These are phyloP conservation scores for Agroathelia rolfsii DNA, from an alignment of 1,284 basidiomycete species.

Conservation along the genomic window DNA sequence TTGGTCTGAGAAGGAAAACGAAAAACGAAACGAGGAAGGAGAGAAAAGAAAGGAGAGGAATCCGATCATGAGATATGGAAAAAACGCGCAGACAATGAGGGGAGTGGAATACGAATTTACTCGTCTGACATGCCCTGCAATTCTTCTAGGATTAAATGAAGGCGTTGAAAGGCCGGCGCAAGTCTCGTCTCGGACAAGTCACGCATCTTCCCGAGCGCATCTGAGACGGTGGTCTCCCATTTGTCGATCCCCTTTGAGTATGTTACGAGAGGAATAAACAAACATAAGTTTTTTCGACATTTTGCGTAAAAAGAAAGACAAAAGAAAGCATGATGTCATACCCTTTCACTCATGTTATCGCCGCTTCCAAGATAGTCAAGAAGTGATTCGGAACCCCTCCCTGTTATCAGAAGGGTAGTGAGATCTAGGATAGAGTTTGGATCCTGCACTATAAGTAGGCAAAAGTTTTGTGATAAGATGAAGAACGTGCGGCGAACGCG, in stretches of 20 bases:
- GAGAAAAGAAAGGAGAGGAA: slow-evolving; percentile 9
- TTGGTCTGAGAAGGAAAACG: slow-evolving; percentile 28
- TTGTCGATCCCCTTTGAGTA: slow-evolving; percentile 55
- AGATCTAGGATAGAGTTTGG: slow-evolving; percentile 60
- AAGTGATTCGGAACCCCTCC: slow-evolving; percentile 55
- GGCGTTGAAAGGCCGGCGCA: slow-evolving; percentile 62
- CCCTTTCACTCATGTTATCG: slow-evolving; percentile 73
- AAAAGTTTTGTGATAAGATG: too few species aligned
- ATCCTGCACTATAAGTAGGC: slow-evolving; percentile 49
- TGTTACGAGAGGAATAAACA: slow-evolving; percentile 14
- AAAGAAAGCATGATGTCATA: too few species aligned
- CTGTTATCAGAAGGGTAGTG: slow-evolving; percentile 61
- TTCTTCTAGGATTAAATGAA: slow-evolving; percentile 67
- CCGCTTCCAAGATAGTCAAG: slow-evolving; percentile 65
- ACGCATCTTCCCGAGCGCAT: slow-evolving; percentile 60
- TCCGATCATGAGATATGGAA: slow-evolving; percentile 15
- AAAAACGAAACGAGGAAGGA: too few species aligned
- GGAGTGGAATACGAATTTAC: slow-evolving; percentile 31
- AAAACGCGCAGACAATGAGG: slow-evolving; percentile 5
- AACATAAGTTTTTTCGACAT: too few species aligned
- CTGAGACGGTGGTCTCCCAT: slow-evolving; percentile 66
- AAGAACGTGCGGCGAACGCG: too few species aligned
- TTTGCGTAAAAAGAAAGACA: too few species aligned
- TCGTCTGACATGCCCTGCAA: slow-evolving; percentile 64
- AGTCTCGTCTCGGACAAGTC: slow-evolving; percentile 62